Conservation (phyloP, 345 rosid species). For the Durio zibethinus region DNA sequence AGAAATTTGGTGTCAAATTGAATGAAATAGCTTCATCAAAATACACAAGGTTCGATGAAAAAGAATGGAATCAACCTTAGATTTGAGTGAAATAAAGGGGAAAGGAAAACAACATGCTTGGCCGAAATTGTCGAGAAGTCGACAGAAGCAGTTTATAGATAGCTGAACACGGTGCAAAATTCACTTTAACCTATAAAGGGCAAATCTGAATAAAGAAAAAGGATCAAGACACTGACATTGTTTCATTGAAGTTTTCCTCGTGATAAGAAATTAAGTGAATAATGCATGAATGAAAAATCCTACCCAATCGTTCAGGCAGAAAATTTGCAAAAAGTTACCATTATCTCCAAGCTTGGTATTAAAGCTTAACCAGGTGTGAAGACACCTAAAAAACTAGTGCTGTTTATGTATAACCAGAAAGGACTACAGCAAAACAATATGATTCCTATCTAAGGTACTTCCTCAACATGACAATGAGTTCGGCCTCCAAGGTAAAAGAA, state of each 20-base stretch:
- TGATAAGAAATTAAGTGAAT: neutral
- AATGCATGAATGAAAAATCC: neutral
- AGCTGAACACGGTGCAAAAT: neutral
- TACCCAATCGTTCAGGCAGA: neutral
- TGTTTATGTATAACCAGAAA: neutral
- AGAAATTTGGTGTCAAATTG: neutral
- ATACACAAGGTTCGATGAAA: neutral
- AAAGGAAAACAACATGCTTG: neutral
- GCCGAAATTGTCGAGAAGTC: neutral
- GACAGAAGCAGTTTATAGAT: neutral
- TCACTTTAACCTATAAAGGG: neutral
- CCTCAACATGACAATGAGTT: neutral
- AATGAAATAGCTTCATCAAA: neutral
- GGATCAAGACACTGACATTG: neutral
- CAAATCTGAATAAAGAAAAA: neutral
- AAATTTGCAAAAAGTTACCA: neutral
- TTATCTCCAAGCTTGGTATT: neutral
- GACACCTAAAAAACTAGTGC: neutral
- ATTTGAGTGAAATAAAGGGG: neutral
- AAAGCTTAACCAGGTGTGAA: neutral
- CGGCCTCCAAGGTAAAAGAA: neutral
- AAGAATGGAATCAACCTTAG: neutral
- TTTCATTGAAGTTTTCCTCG: neutral
- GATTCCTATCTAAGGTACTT: neutral
- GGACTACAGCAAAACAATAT: neutral